Evolutionary conservation across 2,329 filamentous ascomycete species (phyloP).

Genomic region (Calonectria naviculata): DNA sequence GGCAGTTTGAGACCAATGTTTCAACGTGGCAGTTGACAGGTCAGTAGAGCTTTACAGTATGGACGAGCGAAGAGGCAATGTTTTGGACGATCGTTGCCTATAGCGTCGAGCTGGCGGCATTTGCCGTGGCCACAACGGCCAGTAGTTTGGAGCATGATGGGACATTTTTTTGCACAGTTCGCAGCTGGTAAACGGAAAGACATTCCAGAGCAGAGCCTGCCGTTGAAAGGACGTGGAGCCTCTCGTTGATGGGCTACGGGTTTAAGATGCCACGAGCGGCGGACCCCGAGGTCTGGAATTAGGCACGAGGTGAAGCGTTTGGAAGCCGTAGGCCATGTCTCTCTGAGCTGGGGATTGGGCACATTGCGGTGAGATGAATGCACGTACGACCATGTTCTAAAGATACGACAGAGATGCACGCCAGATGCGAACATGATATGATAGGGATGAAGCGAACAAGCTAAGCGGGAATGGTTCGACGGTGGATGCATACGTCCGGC

Average conservation of each 20-base stretch:
- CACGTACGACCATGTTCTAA: neutral
- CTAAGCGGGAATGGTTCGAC: neutral
- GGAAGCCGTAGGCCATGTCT: neutral
- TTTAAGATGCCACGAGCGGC: constrained; percentile 14
- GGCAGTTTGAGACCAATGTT: constrained; percentile 16
- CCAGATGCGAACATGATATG: constrained; percentile 1
- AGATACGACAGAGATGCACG: neutral
- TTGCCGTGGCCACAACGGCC: neutral
- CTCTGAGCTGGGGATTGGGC: neutral
- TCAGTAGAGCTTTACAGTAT: neutral
- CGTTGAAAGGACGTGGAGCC: neutral
- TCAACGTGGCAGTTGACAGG: constrained; percentile 19
- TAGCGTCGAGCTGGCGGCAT: neutral
- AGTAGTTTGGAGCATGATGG: neutral
- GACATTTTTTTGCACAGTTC: neutral
- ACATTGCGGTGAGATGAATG: neutral
- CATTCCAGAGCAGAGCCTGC: constrained; percentile 26
- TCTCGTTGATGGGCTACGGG: neutral
- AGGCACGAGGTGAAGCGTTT: neutral
- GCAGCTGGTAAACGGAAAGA: constrained; percentile 19
- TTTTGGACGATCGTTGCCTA: constrained; percentile 28
- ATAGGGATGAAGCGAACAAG: neutral
- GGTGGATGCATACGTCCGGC: neutral
- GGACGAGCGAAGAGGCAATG: neutral
- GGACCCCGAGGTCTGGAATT: neutral